Conservation (phyloP, 2,329 filamentous ascomycete species). For the Ustilaginoidea virens region DNA sequence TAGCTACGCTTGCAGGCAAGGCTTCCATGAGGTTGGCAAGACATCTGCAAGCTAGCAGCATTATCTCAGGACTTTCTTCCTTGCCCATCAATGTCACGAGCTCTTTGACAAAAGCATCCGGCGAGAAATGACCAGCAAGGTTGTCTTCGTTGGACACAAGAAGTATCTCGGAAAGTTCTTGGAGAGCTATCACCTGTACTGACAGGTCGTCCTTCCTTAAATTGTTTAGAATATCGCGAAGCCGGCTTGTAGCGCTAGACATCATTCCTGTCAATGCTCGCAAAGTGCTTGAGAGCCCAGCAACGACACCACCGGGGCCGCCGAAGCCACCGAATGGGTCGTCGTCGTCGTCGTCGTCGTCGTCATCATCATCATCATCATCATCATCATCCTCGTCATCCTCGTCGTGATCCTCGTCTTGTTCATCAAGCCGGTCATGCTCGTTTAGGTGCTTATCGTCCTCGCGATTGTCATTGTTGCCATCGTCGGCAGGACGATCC, state of each 20-base stretch:
- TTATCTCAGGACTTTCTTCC: constrained; percentile 90
- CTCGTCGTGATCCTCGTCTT: too few relatives aligned
- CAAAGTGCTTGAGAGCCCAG: constrained; percentile 63
- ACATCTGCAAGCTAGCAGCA: constrained; percentile 90
- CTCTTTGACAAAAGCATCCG: constrained; percentile 91
- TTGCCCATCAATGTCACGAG: constrained; percentile 85
- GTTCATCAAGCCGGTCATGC: constrained; percentile 14
- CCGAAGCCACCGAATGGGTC: constrained; percentile 53
- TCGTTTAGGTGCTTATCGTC: constrained; percentile 17
- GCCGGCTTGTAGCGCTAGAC: constrained; percentile 62
- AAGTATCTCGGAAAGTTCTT: constrained; percentile 85
- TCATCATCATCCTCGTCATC: constrained; percentile 29
- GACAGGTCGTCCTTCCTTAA: constrained; percentile 77
- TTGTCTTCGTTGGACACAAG: constrained; percentile 95
- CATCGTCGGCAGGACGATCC: constrained; percentile 21
- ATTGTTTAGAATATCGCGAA: constrained; percentile 63
- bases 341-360: constrained; percentile 51
- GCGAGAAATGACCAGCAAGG: constrained; percentile 83
- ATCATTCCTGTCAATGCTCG: constrained; percentile 85
- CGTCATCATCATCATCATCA: constrained; percentile 40
- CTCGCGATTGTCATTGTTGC: constrained; percentile 18
- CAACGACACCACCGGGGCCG: constrained; percentile 43
- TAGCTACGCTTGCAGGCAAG: constrained; percentile 77
- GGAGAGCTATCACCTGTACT: constrained; percentile 77
- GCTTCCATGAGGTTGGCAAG: constrained; percentile 97